Base-by-base conservation (phyloP, 768 basidiomycete genomes). In the Pleurotus citrinopileatus region DNA sequence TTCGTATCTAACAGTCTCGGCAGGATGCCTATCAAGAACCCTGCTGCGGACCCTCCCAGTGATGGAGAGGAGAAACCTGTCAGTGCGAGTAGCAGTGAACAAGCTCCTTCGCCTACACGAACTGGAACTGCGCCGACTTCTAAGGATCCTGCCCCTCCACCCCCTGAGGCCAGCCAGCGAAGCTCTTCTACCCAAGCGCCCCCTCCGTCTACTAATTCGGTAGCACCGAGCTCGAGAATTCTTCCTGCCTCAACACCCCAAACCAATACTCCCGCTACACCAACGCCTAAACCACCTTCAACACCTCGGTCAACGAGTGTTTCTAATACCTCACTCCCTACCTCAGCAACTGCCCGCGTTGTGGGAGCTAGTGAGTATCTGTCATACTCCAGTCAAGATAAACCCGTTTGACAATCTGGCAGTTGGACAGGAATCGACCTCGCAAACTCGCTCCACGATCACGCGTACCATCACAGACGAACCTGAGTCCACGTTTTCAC, bases 401-500 rank as follows among this genome's bases (percentile, higher is more conserved):
- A 26, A 13, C 25, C 7, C 17, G 9, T 19, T 5, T 19, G 15
- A 51, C 20, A 8, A 26, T 36, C 19, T 22, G 9, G 17, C 4
- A 51, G 48, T 51, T 20, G 32, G 34, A 12, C 48, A 36, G 25
- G 23, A 10, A 9, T 51, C 48, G 17, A 36, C 32, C 3, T 19
- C 48, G 8, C 29, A 26, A 17, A 17, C 22, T n/a, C 48, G 48
- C 15, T 37, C 29, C 20, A 51, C 32, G 48, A 51, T 60, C 20
- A 75, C 76, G 10, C 72, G 73, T 58, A 79, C 77, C 3, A 65
- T 73, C 38, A 75, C 70, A 2, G 72, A 73, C 47, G 59, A 64
- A 20, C 70, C 74, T 1, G 70, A 71, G 27, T 73, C 77, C 12
- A 80, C 78, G 15, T 73, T 78, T 15, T 64, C 76, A 2, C 69